A percentile compares a stretch with the other conserved stretches of the same genome.
Conservation (phyloP, 495 filamentous ascomycete genomes). For the Neurospora africana region DNA sequence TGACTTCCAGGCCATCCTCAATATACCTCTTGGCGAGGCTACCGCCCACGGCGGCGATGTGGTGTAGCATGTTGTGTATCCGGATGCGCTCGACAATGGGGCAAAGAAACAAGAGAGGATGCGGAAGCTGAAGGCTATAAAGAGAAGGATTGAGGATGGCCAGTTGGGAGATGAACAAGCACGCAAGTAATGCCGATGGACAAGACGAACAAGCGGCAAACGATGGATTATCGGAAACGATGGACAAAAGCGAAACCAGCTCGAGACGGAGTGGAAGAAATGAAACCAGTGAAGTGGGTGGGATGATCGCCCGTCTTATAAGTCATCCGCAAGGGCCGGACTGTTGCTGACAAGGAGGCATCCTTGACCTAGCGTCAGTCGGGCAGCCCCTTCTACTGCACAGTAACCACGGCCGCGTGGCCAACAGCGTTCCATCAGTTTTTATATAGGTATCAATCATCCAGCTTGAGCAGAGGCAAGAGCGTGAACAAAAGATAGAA, state of each 20-base stretch:
- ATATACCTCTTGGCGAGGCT: slow-evolving; percentile 5
- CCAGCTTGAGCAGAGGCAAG: not conserved
- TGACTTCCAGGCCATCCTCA: not conserved
- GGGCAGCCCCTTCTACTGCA: not conserved
- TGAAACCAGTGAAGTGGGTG: not conserved
- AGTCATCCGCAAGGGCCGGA: not conserved
- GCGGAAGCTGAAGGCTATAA: not conserved
- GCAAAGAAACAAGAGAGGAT: not conserved
- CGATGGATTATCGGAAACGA: not conserved
- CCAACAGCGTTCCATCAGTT: not conserved
- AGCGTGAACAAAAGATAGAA: not conserved
- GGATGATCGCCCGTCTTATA: not conserved
- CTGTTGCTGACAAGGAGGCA: not conserved
- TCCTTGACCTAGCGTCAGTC: not conserved
- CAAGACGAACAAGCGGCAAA: not conserved
- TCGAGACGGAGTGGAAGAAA: not conserved
- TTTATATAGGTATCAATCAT: not conserved
- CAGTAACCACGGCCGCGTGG: not conserved
- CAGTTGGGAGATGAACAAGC: not conserved
- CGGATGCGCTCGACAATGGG: not conserved
- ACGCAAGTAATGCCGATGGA: not conserved
- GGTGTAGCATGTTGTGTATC: not conserved
- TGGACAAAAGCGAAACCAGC: not conserved
- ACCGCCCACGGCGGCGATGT: slow-evolving; percentile 7
- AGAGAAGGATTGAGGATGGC: not conserved